Percentiles rank a stretch among this genome's conserved stretches.
These are phyloP conservation scores for Harrya chromipes DNA, from an alignment of 768 basidiomycete genomes.

Conservation along the genomic window DNA sequence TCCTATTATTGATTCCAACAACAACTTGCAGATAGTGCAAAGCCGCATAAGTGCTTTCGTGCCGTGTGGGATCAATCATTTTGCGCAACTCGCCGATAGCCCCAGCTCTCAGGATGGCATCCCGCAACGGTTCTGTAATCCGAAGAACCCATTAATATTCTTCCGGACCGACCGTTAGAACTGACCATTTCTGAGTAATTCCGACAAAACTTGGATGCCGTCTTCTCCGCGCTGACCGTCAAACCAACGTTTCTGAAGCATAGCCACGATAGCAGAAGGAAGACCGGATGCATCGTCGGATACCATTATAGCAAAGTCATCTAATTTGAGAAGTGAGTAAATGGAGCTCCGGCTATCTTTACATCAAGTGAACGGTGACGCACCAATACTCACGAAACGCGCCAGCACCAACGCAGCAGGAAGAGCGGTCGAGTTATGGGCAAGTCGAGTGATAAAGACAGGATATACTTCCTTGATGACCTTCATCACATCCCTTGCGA, in stretches of 20 bases:
- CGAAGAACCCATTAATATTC: neutral
- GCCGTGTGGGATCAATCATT: conserved; percentile 12
- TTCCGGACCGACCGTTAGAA: neutral
- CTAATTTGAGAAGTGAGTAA: conserved; percentile 3
- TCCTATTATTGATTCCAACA: conserved; percentile 3
- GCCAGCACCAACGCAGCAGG: conserved; percentile 18
- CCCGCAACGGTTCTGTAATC: conserved; percentile 15
- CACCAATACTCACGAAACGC: conserved; percentile 19
- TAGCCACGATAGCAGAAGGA: conserved; percentile 10
- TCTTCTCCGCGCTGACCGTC: conserved; percentile 27
- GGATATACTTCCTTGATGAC: too few species aligned
- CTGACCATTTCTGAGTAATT: conserved; percentile 22
- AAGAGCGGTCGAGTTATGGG: conserved; percentile 15
- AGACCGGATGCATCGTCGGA: conserved; percentile 3
- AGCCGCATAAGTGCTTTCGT: conserved; percentile 13
- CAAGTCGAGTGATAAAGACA: conserved; percentile 16
- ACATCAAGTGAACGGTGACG: neutral
- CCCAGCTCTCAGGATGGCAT: conserved; percentile 10
- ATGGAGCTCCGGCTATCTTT: neutral
- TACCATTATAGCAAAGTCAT: conserved; percentile 12
- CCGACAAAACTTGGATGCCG: conserved; percentile 15
- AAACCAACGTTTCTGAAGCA: conserved; percentile 28
- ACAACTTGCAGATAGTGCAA: conserved; percentile 23
- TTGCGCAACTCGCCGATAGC: conserved; percentile 9
- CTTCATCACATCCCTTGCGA: too few species aligned